Base-by-base conservation (phyloP, 2,329 filamentous ascomycete genomes). In the Rhinocladiella mackenziei region DNA sequence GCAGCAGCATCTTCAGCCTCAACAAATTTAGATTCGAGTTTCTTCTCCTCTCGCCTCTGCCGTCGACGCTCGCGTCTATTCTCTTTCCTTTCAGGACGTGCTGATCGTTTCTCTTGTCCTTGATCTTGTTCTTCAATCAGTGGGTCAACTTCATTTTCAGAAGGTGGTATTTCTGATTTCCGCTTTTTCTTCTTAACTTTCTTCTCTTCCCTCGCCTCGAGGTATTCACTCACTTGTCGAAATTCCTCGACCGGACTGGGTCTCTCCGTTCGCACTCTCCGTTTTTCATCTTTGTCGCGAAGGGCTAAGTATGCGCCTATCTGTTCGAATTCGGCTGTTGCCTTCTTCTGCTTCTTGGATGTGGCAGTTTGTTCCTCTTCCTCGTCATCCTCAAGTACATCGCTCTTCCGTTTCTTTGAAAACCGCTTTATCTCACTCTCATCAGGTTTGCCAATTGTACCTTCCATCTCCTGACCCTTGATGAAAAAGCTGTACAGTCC, bases 401-500 rank as follows among this genome's bases (percentile, higher is more conserved):
- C 50, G 44, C 49, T 54, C 45, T 59, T 59, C 37, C 54, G 28
- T 37, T 45, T 49, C 30, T 43, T 53, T n/a, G n/a, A n/a, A n/a
- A n/a, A n/a, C n/a, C n/a, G n/a, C n/a, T n/a, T n/a, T n/a, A n/a
- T n/a, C n/a, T n/a, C n/a, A n/a, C 43, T 48, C n/a, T 54, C 58
- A 23, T 62, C 58, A 33, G 67, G 48, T 22, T 43, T 33, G 6
- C 30, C 49, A 14, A 87, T 65, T 2, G 88, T 94, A 2, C 89
- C 89, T 29, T 78, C 72, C 44, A 97, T 72, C 15, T 80, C 71
- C 42, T 89, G 85, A 6, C 92, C 92, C 52, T 78, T 80, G 17
- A 97, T 87, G 62, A 98, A 97, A 38, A 81, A 83, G 6, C 82
- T 78, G 62, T 95, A 95, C 5, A 97, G 70, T 0, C 78, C 78